Conservation (phyloP, 2,329 filamentous ascomycete species). For the Alternaria triticina region DNA sequence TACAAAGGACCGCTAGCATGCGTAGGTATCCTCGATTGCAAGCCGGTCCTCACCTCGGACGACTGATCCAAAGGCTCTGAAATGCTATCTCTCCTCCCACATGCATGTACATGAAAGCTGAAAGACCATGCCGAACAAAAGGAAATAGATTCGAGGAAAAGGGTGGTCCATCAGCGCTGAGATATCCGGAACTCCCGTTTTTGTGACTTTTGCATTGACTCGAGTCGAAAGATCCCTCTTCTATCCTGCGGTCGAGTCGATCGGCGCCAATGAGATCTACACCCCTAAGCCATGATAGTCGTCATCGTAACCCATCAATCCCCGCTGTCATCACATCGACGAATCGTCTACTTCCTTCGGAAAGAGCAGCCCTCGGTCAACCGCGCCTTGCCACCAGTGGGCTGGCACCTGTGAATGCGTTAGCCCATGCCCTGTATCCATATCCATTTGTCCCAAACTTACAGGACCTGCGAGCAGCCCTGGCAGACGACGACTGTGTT, state of each 20-base stretch:
- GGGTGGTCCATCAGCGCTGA: constrained; percentile 50
- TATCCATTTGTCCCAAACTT: constrained; percentile 27
- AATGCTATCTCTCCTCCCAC: constrained; percentile 52
- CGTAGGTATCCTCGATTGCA: constrained; percentile 57
- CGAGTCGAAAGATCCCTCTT: constrained; percentile 53
- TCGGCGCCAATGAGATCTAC: constrained; percentile 51
- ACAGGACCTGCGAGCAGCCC: constrained; percentile 96
- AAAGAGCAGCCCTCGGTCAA: constrained; percentile 99
- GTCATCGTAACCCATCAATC: constrained; percentile 47
- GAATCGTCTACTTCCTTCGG: constrained; percentile 92
- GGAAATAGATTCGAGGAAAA: constrained; percentile 47
- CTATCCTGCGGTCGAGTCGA: constrained; percentile 53
- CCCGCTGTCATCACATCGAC: constrained; percentile 32
- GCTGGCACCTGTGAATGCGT: constrained; percentile 72
- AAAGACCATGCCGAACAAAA: constrained; percentile 49
- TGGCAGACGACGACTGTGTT: constrained; percentile 99
- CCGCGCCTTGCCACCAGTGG: constrained; percentile 98
- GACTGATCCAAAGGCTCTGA: constrained; percentile 47
- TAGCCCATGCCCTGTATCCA: constrained; percentile 24
- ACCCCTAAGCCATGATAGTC: constrained; percentile 47
- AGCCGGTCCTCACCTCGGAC: constrained; percentile 50
- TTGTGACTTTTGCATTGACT: constrained; percentile 50
- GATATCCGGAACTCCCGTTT: constrained; percentile 54
- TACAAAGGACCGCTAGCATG: constrained; percentile 52
- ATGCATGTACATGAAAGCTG: constrained; percentile 52